Conservation (phyloP, 2,329 filamentous ascomycete genomes). For the Penicillium fuscoglaucum region DNA sequence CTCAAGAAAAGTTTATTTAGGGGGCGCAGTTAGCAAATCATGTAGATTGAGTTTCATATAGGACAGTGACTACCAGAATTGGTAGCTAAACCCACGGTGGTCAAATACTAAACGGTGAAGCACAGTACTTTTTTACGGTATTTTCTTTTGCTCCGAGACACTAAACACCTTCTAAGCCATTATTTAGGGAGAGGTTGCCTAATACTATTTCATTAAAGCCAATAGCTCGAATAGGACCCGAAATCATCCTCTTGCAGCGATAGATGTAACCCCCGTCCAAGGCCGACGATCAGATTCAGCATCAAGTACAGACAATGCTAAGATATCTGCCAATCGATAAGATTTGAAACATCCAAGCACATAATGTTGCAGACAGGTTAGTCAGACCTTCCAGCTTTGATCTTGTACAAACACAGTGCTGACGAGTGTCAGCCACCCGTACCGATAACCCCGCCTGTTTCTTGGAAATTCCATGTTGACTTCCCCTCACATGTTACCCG, state of each 20-base stretch:
- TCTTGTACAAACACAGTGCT: conserved; percentile 24
- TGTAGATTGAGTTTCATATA: background rate
- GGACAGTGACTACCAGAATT: background rate
- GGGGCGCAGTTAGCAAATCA: background rate
- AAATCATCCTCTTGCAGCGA: background rate
- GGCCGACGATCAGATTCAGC: background rate
- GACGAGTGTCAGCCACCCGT: conserved; percentile 18
- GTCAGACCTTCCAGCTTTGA: background rate
- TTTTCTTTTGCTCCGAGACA: background rate
- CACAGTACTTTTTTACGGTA: background rate
- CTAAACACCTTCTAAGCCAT: background rate
- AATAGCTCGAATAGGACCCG: background rate
- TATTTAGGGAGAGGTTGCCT: too few relatives aligned
- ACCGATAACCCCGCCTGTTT: background rate
- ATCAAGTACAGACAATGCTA: background rate
- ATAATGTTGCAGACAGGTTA: background rate
- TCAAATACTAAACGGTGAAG: background rate
- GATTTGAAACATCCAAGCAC: background rate
- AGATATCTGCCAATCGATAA: background rate
- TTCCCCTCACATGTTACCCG: background rate
- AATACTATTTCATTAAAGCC: background rate
- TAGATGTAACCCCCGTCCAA: background rate
- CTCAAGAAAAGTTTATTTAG: too few relatives aligned
- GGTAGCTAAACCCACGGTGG: background rate
- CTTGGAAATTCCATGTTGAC: background rate